Evolutionary conservation across 2,329 filamentous ascomycete genomes (phyloP), one percentile per base, ranked within the genome.

Genomic region (Claviceps paspali): DNA sequence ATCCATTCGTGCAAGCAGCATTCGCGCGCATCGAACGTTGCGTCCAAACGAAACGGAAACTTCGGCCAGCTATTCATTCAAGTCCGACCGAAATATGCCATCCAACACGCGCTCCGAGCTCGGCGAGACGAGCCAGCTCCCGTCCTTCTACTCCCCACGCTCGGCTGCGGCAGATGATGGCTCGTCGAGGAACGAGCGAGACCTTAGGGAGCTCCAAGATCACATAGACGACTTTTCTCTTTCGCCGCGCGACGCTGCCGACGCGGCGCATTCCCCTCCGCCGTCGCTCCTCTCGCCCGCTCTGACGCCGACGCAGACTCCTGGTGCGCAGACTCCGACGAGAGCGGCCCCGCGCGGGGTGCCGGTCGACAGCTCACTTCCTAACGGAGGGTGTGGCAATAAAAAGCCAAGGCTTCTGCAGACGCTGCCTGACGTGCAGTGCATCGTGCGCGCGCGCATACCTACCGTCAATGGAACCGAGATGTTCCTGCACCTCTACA

Each of bases 401-500:
- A 78, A 77, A 53, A 67, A 71, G 23, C 84, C 85, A 1, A 77
- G 74, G 41, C 67, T 94, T 17, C 72, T 95, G 6, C 68, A 80
- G 46, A 73, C 67, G 11, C 66, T 96, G 2, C 91, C 88, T 6
- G 62, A 82, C 18, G 88, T 98, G n/a, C 78, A 84, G 55, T 98
- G 91, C 62, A 77, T 92, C 45, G 91, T 96, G 34, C 81, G 91
- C 47, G 91, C 91, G 14, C 79, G 91, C 38, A 98, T 98, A 49
- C 91, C 91, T 1, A 96, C 88, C 1, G 88, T 85, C 2, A 76
- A 73, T 0, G 88, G 88, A 3, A 82, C 86, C 9, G 87, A 98
- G 59, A 96, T 98, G 86, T 98, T 92, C 59, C 62, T 98, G 36
- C 88, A 98, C 53, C 67, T 96, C 1, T 98, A 98, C 62, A 79